phyloP scores from a whole-genome alignment of 2,329 filamentous ascomycete genomes.

The Tolypocladium paradoxum region DNA sequence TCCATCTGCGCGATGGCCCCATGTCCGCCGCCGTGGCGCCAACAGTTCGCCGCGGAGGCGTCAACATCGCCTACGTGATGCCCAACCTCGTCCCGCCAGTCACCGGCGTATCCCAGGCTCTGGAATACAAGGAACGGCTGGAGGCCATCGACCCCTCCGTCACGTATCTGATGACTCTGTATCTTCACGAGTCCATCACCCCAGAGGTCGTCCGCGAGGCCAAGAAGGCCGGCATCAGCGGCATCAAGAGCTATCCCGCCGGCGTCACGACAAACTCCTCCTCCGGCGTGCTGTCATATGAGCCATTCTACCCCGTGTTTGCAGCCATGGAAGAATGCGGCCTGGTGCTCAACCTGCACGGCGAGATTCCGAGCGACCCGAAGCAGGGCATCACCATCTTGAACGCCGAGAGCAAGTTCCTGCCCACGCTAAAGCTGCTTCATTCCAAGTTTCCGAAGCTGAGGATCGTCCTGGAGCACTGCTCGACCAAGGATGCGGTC shows the following conservation, averaged over 20 bases:
- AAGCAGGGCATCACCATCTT: constrained; percentile 36
- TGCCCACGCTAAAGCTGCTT: constrained; percentile 66
- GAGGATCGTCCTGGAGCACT: constrained; percentile 65
- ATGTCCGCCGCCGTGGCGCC: constrained; percentile 48
- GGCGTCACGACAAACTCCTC: constrained; percentile 57
- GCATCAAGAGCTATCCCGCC: constrained; percentile 61
- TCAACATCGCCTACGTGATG: constrained; percentile 53
- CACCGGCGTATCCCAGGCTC: constrained; percentile 48
- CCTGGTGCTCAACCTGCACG: constrained; percentile 86
- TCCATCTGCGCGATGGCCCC: constrained; percentile 58
- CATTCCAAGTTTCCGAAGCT: constrained; percentile 66
- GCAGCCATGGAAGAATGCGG: constrained; percentile 78
- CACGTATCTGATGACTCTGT: constrained; percentile 57
- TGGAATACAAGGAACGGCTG: constrained; percentile 55
- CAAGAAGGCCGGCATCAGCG: constrained; percentile 57
- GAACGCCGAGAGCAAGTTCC: constrained; percentile 44
- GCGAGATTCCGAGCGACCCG: constrained; percentile 53
- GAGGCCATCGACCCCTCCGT: constrained; percentile 50
- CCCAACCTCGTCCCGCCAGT: constrained; percentile 56
- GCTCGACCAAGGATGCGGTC: constrained; percentile 73
- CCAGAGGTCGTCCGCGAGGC: constrained; percentile 63
- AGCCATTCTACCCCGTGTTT: constrained; percentile 68
- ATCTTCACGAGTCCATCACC: constrained; percentile 51
- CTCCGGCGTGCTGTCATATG: constrained; percentile 59
- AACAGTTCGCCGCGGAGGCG: constrained; percentile 46